Evolutionary conservation across 345 rosid species (phyloP).

Genomic region (Excoecaria agallocha): DNA sequence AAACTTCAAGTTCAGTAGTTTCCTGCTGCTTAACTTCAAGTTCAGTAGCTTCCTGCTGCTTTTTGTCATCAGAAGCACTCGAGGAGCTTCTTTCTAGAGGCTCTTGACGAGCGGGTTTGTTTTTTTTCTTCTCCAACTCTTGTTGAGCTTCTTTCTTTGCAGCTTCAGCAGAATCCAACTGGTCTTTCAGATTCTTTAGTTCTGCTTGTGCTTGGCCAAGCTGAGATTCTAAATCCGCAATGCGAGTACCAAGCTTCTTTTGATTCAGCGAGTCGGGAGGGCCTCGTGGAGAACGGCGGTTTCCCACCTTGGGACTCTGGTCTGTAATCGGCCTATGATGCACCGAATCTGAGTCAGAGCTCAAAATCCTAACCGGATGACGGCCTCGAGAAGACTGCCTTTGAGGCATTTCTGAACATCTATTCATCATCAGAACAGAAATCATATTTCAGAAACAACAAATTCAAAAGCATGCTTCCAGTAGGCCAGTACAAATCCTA

Average conservation of each 20-base stretch:
- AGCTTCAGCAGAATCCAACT: slow-evolving; percentile 75
- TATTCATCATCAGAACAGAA: slow-evolving; percentile 15
- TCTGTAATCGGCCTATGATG: slow-evolving; percentile 55
- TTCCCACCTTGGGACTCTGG: slow-evolving; percentile 67
- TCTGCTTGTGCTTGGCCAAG: slow-evolving; percentile 93
- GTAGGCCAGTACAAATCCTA: neutral
- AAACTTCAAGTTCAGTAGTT: slow-evolving; percentile 75
- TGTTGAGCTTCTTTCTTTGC: slow-evolving; percentile 74
- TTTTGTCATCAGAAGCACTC: neutral
- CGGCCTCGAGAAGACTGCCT: slow-evolving; percentile 67
- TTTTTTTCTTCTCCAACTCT: slow-evolving; percentile 53
- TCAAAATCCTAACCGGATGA: slow-evolving; percentile 52
- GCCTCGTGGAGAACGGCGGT: slow-evolving; percentile 76
- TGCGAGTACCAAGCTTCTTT: slow-evolving; percentile 83
- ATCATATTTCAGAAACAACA: neutral
- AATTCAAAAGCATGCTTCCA: neutral
- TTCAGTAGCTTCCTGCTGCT: slow-evolving; percentile 16
- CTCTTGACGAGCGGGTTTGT: slow-evolving; percentile 33
- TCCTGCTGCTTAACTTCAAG: slow-evolving; percentile 45
- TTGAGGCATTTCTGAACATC: slow-evolving; percentile 70
- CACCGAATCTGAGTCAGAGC: slow-evolving; percentile 49
- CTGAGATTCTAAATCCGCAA: slow-evolving; percentile 83
- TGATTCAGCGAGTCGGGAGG: slow-evolving; percentile 54
- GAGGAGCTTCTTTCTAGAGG: slow-evolving; percentile 20
- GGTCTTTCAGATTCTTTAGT: slow-evolving; percentile 70